phyloP scores from a whole-genome alignment of 495 filamentous ascomycete species.

The Aspergillus nanangensis region DNA sequence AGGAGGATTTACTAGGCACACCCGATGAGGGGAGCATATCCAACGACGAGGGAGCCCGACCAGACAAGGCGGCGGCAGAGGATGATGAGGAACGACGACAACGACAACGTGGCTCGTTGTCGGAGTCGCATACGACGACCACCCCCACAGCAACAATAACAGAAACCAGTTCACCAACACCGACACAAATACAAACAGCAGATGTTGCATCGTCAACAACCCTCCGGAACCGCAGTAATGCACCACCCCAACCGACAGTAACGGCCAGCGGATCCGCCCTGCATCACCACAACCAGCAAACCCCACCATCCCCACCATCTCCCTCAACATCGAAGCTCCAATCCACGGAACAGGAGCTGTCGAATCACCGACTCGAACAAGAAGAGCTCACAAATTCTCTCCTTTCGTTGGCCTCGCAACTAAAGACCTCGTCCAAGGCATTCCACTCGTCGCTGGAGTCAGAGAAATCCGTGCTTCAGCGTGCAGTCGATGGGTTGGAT shows the following conservation, averaged over 20 bases:
- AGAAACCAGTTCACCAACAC: slow-evolving; percentile 6
- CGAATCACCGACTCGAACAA: slow-evolving; percentile 72
- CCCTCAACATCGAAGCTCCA: slow-evolving; percentile 25
- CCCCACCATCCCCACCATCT: slow-evolving; percentile 9
- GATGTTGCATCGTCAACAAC: slow-evolving; percentile 16
- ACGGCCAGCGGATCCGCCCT: slow-evolving; percentile 20
- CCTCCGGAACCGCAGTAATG: slow-evolving; percentile 30
- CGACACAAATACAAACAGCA: slow-evolving; percentile 7
- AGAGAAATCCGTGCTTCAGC: slow-evolving; percentile 65
- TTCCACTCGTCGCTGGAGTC: slow-evolving; percentile 67
- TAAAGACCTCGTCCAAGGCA: slow-evolving; percentile 68
- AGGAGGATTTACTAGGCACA: slow-evolving; percentile 31
- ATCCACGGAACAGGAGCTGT: slow-evolving; percentile 63
- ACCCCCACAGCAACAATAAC: slow-evolving; percentile 13
- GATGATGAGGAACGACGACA: background rate
- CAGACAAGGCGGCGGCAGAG: slow-evolving; percentile 2
- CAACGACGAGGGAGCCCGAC: slow-evolving; percentile 1
- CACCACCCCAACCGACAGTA: slow-evolving; percentile 7
- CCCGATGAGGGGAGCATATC: slow-evolving; percentile 21
- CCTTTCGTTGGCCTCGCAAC: slow-evolving; percentile 66
- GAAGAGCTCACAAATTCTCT: slow-evolving; percentile 80
- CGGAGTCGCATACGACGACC: no score
- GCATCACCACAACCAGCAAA: slow-evolving; percentile 5
- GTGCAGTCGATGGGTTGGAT: slow-evolving; percentile 70
- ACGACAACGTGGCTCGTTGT: no score